Evolutionary conservation across 208 protist genomes (phyloP).

Genomic region (Angomonas deanei): DNA sequence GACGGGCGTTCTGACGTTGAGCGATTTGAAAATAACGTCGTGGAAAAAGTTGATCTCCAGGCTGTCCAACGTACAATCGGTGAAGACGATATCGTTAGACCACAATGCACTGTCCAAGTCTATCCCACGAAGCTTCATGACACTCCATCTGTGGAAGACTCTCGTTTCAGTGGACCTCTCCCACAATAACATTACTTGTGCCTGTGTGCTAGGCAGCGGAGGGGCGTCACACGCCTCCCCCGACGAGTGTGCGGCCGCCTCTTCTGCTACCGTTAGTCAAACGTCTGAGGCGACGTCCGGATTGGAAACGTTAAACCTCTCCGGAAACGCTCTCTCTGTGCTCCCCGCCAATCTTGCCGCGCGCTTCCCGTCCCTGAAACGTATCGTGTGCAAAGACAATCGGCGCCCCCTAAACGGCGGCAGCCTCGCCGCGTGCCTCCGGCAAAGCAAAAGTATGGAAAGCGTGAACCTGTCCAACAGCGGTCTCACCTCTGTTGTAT

Average conservation of each 20-base stretch:
- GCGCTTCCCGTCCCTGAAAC: slow-evolving; percentile 29
- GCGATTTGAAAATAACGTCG: slow-evolving; percentile 9
- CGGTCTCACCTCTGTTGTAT: background rate
- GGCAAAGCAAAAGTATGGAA: slow-evolving; percentile 11
- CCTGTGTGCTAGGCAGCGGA: slow-evolving; percentile 25
- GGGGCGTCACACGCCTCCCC: background rate
- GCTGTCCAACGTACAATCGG: slow-evolving; percentile 5
- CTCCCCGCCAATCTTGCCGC: slow-evolving; percentile 18
- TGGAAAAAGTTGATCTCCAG: slow-evolving; percentile 18
- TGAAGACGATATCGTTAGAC: slow-evolving; percentile 22
- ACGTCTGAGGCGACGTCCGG: slow-evolving; percentile 1
- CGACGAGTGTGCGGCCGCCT: background rate
- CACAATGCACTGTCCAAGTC: slow-evolving; percentile 18
- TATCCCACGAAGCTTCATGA: slow-evolving; percentile 17
- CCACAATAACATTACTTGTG: slow-evolving; percentile 26
- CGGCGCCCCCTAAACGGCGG: slow-evolving; percentile 5
- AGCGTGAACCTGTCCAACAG: slow-evolving; percentile 16
- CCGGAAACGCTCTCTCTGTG: slow-evolving; percentile 19
- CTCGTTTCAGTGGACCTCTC: slow-evolving; percentile 30
- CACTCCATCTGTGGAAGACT: slow-evolving; percentile 18
- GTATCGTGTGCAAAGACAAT: slow-evolving; percentile 28
- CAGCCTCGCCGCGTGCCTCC: slow-evolving; percentile 17
- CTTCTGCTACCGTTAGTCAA: background rate
- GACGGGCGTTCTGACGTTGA: slow-evolving; percentile 28
- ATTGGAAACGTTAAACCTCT: slow-evolving; percentile 33